phyloP scores from a whole-genome alignment of 768 basidiomycete species.

The Trametes elegans region DNA sequence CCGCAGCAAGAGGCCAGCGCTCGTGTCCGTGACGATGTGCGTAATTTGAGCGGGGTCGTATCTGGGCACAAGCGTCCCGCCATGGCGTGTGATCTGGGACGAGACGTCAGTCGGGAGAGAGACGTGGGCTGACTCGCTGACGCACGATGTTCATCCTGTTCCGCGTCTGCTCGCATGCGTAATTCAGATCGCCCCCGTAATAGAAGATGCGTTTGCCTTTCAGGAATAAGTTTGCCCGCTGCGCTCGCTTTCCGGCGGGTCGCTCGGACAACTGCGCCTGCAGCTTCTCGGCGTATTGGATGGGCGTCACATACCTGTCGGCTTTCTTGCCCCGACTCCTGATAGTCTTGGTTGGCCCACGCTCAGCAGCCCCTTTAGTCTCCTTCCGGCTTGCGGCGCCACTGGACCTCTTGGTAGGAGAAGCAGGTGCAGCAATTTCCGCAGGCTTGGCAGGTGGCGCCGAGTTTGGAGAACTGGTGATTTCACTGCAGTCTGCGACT shows the following conservation, averaged over 20 bases:
- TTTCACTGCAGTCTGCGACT: slow-evolving; percentile 5
- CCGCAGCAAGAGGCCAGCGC: slow-evolving; percentile 27
- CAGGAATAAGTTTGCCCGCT: slow-evolving; percentile 34
- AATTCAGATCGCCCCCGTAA: slow-evolving; percentile 54
- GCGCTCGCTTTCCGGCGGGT: slow-evolving; percentile 9
- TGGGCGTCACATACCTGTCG: slow-evolving; percentile 38
- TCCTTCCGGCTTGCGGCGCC: background rate
- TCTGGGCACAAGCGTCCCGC: slow-evolving; percentile 56
- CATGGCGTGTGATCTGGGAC: slow-evolving; percentile 57
- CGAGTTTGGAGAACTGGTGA: slow-evolving; percentile 3
- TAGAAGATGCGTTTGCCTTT: slow-evolving; percentile 58
- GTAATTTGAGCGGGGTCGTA: slow-evolving; percentile 60
- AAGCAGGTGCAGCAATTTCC: too few species aligned
- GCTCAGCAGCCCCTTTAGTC: background rate
- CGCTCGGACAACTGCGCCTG: slow-evolving; percentile 31
- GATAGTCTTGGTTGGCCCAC: slow-evolving; percentile 2
- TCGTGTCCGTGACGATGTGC: slow-evolving; percentile 56
- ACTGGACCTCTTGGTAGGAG: background rate
- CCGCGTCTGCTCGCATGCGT: slow-evolving; percentile 49
- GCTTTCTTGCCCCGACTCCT: slow-evolving; percentile 37
- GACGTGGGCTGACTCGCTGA: slow-evolving; percentile 9
- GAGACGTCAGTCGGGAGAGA: background rate
- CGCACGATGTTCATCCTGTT: slow-evolving; percentile 62
- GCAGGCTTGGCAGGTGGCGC: background rate
- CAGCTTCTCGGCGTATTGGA: slow-evolving; percentile 53